Conservation (phyloP, 108 stramenopile species). For the Schizochytrium sp. region DNA sequence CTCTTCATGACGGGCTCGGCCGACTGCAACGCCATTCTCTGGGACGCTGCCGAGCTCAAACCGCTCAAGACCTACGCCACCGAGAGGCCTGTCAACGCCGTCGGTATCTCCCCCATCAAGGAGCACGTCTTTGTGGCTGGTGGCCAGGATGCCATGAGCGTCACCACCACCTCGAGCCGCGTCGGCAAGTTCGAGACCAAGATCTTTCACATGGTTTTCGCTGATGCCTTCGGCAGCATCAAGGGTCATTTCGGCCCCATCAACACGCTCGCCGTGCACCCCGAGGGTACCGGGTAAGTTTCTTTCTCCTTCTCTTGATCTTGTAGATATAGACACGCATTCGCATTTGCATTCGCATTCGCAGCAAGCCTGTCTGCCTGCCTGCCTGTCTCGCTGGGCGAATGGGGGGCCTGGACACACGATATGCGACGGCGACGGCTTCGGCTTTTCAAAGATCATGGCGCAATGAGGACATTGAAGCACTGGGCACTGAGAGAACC, state of each 20-base stretch:
- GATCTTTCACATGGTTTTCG: slow-evolving; percentile 90
- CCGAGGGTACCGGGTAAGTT: slow-evolving; percentile 61
- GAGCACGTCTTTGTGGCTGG: slow-evolving; percentile 95
- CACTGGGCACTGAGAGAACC: too few relatives aligned
- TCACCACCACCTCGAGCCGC: slow-evolving; percentile 93
- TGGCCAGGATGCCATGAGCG: slow-evolving; percentile 96
- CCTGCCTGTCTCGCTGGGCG: too few relatives aligned
- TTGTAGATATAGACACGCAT: too few relatives aligned
- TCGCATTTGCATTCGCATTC: too few relatives aligned
- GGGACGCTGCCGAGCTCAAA: slow-evolving; percentile 76
- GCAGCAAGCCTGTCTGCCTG: too few relatives aligned
- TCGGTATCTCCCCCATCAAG: slow-evolving; percentile 82
- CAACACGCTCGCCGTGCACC: slow-evolving; percentile 93
- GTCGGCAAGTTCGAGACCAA: slow-evolving; percentile 96
- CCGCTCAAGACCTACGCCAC: slow-evolving; percentile 87
- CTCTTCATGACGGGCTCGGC: slow-evolving; percentile 85
- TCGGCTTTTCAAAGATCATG: too few relatives aligned
- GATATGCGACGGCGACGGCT: too few relatives aligned
- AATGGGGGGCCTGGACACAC: too few relatives aligned
- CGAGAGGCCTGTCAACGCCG: slow-evolving; percentile 95
- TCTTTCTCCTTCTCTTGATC: too few relatives aligned
- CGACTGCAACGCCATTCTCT: slow-evolving; percentile 84
- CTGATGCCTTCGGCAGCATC: slow-evolving; percentile 90
- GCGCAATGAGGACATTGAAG: too few relatives aligned
- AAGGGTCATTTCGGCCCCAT: slow-evolving; percentile 99